phyloP scores from a whole-genome alignment of 2,329 filamentous ascomycete genomes.

The Aurifilum marmelostoma region DNA sequence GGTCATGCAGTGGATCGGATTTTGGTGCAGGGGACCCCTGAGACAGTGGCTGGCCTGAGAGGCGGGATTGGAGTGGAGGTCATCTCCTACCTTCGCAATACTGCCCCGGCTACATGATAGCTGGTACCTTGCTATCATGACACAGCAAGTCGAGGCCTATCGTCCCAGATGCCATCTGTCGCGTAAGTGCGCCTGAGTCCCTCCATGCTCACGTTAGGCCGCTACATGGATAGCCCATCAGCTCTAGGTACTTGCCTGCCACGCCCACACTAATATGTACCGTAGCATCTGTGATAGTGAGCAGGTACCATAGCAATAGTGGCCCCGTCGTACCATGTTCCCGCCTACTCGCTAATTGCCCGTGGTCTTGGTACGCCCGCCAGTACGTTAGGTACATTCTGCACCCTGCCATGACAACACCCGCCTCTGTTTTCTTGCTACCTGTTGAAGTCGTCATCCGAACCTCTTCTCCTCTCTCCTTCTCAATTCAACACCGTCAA shows the following conservation, averaged over 20 bases:
- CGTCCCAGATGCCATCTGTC: too few relatives aligned
- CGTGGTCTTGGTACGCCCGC: background rate
- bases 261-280: too few relatives aligned
- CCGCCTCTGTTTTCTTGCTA: constrained; percentile 5
- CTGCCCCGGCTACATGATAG: background rate
- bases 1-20: background rate
- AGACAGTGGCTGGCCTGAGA: background rate
- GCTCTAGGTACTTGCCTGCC: background rate
- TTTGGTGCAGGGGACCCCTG: background rate
- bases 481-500: background rate
- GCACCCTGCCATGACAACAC: constrained; percentile 3
- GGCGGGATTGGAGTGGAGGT: background rate
- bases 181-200: background rate
- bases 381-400: background rate
- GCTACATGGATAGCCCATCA: background rate
- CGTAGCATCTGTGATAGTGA: background rate
- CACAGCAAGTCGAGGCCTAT: background rate
- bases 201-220: background rate
- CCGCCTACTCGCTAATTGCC: background rate
- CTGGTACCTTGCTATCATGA: background rate
- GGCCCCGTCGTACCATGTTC: background rate
- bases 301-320: background rate
- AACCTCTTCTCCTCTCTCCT: background rate
- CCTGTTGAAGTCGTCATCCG: background rate
- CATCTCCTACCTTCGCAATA: background rate